These are phyloP conservation scores for Marchantia polymorpha DNA, from an alignment of 225 moss, liverwort and hornwort species.

Conservation along the genomic window DNA sequence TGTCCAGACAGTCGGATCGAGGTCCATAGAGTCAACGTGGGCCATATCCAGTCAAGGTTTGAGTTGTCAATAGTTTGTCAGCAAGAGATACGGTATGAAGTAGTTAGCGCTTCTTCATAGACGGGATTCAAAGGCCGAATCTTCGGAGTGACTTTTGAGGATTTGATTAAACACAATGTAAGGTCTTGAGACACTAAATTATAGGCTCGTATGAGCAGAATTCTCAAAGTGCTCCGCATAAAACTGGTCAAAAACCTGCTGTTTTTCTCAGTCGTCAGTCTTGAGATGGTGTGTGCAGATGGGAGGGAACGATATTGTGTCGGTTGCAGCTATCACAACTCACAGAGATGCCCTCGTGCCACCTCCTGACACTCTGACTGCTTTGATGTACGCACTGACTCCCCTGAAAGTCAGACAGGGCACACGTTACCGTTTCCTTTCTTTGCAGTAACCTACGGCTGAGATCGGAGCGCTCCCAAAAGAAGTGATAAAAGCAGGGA, in stretches of 20 bases:
- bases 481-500: not conserved
- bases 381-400: slow-evolving; percentile 51
- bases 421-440: not conserved
- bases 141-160: no score
- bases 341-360: slow-evolving; percentile 66
- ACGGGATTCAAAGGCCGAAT: no score
- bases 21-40: not conserved
- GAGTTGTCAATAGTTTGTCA: no score
- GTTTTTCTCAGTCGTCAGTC: not conserved
- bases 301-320: slow-evolving; percentile 24
- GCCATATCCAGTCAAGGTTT: no score
- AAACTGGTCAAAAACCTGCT: not conserved
- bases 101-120: no score
- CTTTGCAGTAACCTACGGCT: no score
- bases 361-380: slow-evolving; percentile 75
- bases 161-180: no score
- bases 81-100: no score
- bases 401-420: not conserved
- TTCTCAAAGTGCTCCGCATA: not conserved
- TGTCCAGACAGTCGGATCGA: not conserved
- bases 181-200: not conserved
- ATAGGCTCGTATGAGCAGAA: not conserved
- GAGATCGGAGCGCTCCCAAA: no score
- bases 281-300: slow-evolving; percentile 40
- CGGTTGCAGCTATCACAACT: slow-evolving; percentile 58